phyloP scores from a whole-genome alignment of 2,329 filamentous ascomycete species.

The Zalaria obscura region DNA sequence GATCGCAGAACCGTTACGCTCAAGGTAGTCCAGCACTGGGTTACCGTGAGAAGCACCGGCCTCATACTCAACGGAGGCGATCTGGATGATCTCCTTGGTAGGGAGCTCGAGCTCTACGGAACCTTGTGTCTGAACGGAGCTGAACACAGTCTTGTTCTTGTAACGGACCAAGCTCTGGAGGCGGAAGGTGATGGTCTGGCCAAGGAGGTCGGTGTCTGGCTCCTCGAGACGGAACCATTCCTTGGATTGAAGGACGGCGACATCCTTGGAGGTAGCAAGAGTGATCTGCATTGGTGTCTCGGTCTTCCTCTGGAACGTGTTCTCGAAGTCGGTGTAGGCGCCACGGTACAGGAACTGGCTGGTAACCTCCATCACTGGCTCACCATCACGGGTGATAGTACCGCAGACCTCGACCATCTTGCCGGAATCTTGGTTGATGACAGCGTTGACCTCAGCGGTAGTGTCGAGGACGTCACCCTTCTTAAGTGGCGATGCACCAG shows the following conservation, averaged over 20 bases:
- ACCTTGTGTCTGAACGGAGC: conserved; percentile 79
- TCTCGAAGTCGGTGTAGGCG: conserved; percentile 83
- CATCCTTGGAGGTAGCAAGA: conserved; percentile 74
- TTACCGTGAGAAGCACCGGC: conserved; percentile 86
- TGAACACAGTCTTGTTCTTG: conserved; percentile 90
- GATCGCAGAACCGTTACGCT: conserved; percentile 79
- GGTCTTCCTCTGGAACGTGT: conserved; percentile 95
- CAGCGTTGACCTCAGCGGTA: conserved; percentile 89
- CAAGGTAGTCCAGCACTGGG: conserved; percentile 89
- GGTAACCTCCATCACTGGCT: conserved; percentile 93
- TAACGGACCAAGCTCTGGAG: conserved; percentile 82
- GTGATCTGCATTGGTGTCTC: conserved; percentile 93
- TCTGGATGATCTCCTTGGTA: conserved; percentile 93
- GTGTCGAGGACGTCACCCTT: conserved; percentile 89
- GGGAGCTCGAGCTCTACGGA: conserved; percentile 89
- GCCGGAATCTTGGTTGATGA: conserved; percentile 94
- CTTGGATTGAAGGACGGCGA: conserved; percentile 89
- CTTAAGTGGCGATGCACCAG: conserved; percentile 85
- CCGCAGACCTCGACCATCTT: conserved; percentile 99
- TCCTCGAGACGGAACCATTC: conserved; percentile 92
- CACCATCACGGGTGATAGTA: conserved; percentile 71
- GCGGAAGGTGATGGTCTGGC: conserved; percentile 91
- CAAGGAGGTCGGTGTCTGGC: conserved; percentile 71
- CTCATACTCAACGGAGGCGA: conserved; percentile 93
- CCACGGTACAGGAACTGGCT: conserved; percentile 97